These are phyloP conservation scores for Microdochium nivale DNA, from an alignment of 2,329 filamentous ascomycete genomes.

Conservation along the genomic window DNA sequence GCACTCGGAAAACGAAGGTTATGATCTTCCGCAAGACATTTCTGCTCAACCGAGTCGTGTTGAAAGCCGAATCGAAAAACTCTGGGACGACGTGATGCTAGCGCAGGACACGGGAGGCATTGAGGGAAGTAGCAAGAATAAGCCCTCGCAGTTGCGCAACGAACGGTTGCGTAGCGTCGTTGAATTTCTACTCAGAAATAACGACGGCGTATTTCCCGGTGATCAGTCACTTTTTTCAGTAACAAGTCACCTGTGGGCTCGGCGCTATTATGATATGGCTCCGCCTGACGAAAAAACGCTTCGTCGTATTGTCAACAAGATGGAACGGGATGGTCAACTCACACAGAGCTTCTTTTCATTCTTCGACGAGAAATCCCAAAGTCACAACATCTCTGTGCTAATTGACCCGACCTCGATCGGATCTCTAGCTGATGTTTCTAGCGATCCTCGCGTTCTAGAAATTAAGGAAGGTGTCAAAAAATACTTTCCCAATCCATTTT, in stretches of 20 bases:
- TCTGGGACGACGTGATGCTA: not conserved
- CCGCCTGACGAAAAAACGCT: slow-evolving; percentile 23
- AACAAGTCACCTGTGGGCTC: slow-evolving; percentile 34
- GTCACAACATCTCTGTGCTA: slow-evolving; percentile 17
- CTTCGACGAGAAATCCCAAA: slow-evolving; percentile 12
- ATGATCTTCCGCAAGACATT: not conserved
- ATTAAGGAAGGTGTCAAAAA: slow-evolving; percentile 39
- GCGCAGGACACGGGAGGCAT: not conserved
- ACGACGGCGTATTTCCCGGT: slow-evolving; percentile 40
- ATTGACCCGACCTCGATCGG: slow-evolving; percentile 6
- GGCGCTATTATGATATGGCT: slow-evolving; percentile 27
- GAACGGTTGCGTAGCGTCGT: slow-evolving; percentile 30
- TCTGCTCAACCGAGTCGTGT: not conserved
- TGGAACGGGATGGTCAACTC: slow-evolving; percentile 14
- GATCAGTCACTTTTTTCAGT: slow-evolving; percentile 40
- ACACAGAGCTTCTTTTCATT: slow-evolving; percentile 18
- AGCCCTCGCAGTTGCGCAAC: slow-evolving; percentile 13
- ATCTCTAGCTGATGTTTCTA: slow-evolving; percentile 21
- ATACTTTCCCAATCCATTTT: slow-evolving; percentile 34
- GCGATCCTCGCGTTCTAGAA: slow-evolving; percentile 28
- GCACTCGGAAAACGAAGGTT: too few species aligned
- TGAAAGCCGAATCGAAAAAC: not conserved
- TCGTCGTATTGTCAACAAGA: slow-evolving; percentile 15
- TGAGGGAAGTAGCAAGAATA: not conserved
- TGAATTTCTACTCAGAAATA: slow-evolving; percentile 28